phyloP scores from a whole-genome alignment of 2,329 filamentous ascomycete genomes.

The Ceratocystis alfenasii region DNA sequence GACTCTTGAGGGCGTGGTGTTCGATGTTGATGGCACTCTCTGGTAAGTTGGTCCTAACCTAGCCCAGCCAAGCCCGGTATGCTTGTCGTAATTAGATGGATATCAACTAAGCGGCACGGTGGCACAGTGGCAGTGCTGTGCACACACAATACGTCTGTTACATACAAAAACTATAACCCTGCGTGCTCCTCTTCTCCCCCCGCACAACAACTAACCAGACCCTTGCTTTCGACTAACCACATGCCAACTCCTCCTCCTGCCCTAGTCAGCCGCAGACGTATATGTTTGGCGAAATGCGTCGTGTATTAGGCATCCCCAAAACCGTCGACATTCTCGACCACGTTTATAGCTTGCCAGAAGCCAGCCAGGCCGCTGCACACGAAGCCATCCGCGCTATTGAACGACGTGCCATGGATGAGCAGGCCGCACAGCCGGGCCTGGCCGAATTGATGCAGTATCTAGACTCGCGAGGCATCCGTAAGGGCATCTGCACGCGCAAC shows the following conservation, averaged over 20 bases:
- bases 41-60: slow-evolving; percentile 50
- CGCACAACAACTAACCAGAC: neutral
- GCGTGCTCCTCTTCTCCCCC: neutral
- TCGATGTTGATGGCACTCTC: slow-evolving; percentile 90
- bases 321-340: slow-evolving; percentile 77
- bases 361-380: slow-evolving; percentile 51
- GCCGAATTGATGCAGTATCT: slow-evolving; percentile 70
- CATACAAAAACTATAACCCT: neutral
- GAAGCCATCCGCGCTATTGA: slow-evolving; percentile 69
- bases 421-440: slow-evolving; percentile 73
- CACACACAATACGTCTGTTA: no score
- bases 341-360: slow-evolving; percentile 58
- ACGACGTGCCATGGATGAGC: slow-evolving; percentile 62
- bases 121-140: neutral
- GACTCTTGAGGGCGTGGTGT: slow-evolving; percentile 52
- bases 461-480: slow-evolving; percentile 51
- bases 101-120: neutral
- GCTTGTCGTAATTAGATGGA: neutral
- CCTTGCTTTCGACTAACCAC: slow-evolving; percentile 9
- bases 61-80: neutral
- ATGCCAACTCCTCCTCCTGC: neutral
- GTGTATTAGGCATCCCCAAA: slow-evolving; percentile 59
- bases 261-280: slow-evolving; percentile 76
- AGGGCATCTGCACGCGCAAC: slow-evolving; percentile 88
- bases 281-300: slow-evolving; percentile 86